Evolutionary conservation across 2,329 filamentous ascomycete species (phyloP), one percentile per base, ranked within the genome.

Genomic region (Penicillium sp.): DNA sequence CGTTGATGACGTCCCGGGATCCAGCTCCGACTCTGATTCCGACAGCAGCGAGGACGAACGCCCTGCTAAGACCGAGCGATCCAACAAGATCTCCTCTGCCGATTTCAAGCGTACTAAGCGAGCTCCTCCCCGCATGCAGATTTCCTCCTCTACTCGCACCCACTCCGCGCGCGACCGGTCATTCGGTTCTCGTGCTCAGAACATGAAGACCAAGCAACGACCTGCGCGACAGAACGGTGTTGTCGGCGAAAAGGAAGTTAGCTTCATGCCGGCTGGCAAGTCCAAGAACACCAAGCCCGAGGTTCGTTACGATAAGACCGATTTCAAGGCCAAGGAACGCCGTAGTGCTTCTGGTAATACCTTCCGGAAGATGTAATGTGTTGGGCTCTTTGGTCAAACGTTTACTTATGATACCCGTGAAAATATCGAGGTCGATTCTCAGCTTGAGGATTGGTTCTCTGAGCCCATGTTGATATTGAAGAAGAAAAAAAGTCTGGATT

Each of bases 101-200:
- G 79, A 78, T 21, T 86, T 87, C 75, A 82, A 80, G 64, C 72
- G 73, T 5, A 83, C 79, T 7, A 81, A 82, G 61, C 68, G 76
- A 16, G 72, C 77, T 42, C 74, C 75, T 19, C 78, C 81, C n/a
- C 75, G 77, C 50, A 86, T 87, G 83, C 74, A 79, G 26, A 76
- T 87, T 1, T 83, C 83, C 0, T 83, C 81, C 3, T 84, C 82
- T 3, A 71, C 71, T 26, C 76, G 72, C 45, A 63, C 68, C 43
- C 73, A 72, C 45, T 75, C 76, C 29, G 69, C 71, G 10, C 79
- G 77, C 18, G 82, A 86, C 55, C 77, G 77, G 37, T 82, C 83
- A 0, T 88, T 88, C 63, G 84, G 80, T 3, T 76, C 83, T 6
- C 76, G 83, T n/a, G 81, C 82, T 4, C 72, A 77, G 42, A 77